Evolutionary conservation across 345 rosid genomes (phyloP).

Genomic region (Gossypium stocksii): DNA sequence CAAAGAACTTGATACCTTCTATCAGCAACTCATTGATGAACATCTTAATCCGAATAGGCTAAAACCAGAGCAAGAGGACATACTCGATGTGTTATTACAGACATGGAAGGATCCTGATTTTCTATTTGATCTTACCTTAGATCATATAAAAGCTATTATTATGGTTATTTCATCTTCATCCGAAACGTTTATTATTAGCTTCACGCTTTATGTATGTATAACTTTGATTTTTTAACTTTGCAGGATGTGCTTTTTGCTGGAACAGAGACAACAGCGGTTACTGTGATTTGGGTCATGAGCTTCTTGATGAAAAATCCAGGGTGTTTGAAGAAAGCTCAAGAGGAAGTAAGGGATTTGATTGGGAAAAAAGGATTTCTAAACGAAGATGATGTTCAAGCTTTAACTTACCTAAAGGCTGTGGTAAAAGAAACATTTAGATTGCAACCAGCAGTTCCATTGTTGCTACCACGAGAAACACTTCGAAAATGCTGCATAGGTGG

Average conservation of each 20-base stretch:
- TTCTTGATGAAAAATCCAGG: background rate
- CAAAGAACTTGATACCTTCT: background rate
- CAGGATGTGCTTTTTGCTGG: background rate
- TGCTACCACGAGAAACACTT: background rate
- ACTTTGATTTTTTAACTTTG: background rate
- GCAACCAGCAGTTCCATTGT: constrained; percentile 12
- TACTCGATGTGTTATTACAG: constrained; percentile 36
- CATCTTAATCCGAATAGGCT: constrained; percentile 27
- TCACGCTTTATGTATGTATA: background rate
- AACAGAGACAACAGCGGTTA: background rate
- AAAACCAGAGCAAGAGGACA: constrained; percentile 31
- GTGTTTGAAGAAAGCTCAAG: background rate
- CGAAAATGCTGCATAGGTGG: constrained; percentile 26
- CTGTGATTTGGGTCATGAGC: background rate
- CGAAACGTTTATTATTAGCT: background rate
- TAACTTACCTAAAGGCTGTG: constrained; percentile 29
- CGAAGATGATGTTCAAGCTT: constrained; percentile 24
- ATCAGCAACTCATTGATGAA: background rate
- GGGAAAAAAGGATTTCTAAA: background rate
- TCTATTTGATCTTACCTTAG: constrained; percentile 26
- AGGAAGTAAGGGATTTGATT: background rate
- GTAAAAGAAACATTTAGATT: constrained; percentile 36
- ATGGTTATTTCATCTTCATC: constrained; percentile 24
- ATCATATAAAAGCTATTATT: constrained; percentile 50
- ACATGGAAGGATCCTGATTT: constrained; percentile 23